A percentile compares a stretch with the other conserved stretches of the same genome.
Conservation (phyloP, 345 rosid species). For the Melaleuca quinquenervia region DNA sequence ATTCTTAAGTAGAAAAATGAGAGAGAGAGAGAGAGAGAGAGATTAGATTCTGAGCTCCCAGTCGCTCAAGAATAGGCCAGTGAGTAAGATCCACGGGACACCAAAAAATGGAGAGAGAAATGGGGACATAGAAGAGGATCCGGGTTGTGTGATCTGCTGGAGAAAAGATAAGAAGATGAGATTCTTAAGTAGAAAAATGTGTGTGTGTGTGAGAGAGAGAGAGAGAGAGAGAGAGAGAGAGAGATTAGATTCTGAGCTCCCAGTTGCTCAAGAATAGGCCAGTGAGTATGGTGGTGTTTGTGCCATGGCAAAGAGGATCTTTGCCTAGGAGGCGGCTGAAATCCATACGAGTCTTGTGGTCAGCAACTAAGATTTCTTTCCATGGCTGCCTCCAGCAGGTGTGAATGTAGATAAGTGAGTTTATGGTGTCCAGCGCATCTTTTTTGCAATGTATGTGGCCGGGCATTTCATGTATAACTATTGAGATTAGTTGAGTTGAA, state of each 20-base stretch:
- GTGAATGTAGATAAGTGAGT: neutral
- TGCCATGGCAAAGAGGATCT: no score
- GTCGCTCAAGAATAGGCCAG: neutral
- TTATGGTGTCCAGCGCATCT: neutral
- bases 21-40: no score
- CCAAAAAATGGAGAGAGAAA: neutral
- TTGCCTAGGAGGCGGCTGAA: no score
- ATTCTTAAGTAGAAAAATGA: neutral
- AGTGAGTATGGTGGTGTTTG: no score
- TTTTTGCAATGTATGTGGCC: neutral
- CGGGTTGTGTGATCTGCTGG: neutral
- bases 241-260: no score
- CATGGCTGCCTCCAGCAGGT: neutral
- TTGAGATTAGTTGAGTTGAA: neutral
- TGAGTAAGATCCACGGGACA: neutral
- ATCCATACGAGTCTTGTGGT: no score
- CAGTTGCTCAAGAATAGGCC: neutral
- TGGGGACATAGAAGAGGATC: neutral
- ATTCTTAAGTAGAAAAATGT: neutral
- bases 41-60: no score
- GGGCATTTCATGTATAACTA: neutral
- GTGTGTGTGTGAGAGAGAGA: fast-evolving
- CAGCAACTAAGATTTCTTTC: neutral
- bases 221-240: no score
- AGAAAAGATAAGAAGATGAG: neutral